These are phyloP conservation scores for Calonectria henricotiae DNA, from an alignment of 2,329 filamentous ascomycete genomes.

Conservation along the genomic window DNA sequence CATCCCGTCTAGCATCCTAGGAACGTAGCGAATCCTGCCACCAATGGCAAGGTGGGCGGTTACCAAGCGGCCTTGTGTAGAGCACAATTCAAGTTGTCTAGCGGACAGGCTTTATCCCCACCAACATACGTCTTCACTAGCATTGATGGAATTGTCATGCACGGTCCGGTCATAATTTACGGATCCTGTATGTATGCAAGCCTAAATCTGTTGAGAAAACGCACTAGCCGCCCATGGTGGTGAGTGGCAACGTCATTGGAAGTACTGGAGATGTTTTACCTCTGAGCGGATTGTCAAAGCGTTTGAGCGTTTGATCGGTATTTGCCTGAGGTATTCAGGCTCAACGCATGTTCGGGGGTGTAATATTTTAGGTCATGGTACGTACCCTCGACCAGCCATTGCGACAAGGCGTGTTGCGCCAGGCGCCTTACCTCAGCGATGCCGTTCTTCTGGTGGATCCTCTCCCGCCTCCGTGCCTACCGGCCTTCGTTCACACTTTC, in stretches of 20 bases:
- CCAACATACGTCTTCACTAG: background rate
- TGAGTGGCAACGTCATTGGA: background rate
- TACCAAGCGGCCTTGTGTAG: background rate
- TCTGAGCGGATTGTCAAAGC: constrained; percentile 12
- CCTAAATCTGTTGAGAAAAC: background rate
- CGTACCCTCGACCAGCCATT: constrained; percentile 12
- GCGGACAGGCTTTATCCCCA: background rate
- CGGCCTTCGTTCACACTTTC: constrained; percentile 30
- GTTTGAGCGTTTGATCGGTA: background rate
- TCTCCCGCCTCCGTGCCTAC: constrained; percentile 25
- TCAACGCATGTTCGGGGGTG: background rate
- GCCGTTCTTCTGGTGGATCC: constrained; percentile 32
- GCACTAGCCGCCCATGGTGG: background rate
- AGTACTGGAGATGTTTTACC: background rate
- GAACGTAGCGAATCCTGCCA: background rate
- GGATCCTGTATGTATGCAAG: background rate
- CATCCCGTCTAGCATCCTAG: no score
- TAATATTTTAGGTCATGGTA: constrained; percentile 19
- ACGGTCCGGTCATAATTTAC: background rate
- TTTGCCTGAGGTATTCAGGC: constrained; percentile 24
- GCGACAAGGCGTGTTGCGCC: constrained; percentile 10
- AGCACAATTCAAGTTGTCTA: background rate
- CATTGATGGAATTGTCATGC: background rate
- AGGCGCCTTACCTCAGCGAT: constrained; percentile 35
- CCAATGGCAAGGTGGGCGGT: background rate